Conservation (phyloP, 192 early-diverging fungal species). For the Coemansia sp. region DNA sequence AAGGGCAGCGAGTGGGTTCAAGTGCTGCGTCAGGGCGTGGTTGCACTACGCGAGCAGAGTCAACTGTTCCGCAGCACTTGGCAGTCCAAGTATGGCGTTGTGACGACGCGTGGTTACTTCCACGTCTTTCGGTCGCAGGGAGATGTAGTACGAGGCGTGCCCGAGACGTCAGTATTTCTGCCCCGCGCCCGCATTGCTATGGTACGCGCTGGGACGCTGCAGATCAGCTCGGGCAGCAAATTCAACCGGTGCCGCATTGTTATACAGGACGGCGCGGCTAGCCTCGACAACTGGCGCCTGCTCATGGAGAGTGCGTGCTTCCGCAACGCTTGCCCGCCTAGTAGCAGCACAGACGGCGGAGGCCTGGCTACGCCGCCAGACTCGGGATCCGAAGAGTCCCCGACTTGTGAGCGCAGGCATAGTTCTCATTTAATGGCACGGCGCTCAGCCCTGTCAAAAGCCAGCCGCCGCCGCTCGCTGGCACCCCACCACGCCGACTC, state of each 20-base stretch:
- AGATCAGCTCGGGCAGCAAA: constrained; percentile 38
- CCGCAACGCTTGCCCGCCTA: not conserved
- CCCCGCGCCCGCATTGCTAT: constrained; percentile 33
- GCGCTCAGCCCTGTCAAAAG: not conserved
- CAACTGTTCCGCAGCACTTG: constrained; percentile 53
- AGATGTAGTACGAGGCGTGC: constrained; percentile 47
- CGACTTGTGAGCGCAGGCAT: not conserved
- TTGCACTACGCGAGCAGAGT: constrained; percentile 45
- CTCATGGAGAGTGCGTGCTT: constrained; percentile 39
- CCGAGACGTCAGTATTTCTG: constrained; percentile 49
- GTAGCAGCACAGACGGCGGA: not conserved
- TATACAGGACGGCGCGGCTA: constrained; percentile 39
- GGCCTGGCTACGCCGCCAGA: constrained; percentile 45
- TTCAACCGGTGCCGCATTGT: constrained; percentile 48
- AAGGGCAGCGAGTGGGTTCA: constrained; percentile 36
- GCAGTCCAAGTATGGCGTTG: constrained; percentile 54
- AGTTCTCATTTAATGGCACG: not conserved
- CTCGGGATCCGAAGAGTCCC: constrained; percentile 38
- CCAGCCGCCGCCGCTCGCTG: not conserved
- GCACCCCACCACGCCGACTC: not conserved
- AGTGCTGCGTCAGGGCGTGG: constrained; percentile 51
- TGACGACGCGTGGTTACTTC: constrained; percentile 49
- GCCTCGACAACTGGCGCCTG: constrained; percentile 40
- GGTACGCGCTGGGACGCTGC: constrained; percentile 28
- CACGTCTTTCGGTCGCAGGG: constrained; percentile 56